These are phyloP conservation scores for Cucurbita moschata DNA, from an alignment of 306 rosid genomes.

Conservation along the genomic window DNA sequence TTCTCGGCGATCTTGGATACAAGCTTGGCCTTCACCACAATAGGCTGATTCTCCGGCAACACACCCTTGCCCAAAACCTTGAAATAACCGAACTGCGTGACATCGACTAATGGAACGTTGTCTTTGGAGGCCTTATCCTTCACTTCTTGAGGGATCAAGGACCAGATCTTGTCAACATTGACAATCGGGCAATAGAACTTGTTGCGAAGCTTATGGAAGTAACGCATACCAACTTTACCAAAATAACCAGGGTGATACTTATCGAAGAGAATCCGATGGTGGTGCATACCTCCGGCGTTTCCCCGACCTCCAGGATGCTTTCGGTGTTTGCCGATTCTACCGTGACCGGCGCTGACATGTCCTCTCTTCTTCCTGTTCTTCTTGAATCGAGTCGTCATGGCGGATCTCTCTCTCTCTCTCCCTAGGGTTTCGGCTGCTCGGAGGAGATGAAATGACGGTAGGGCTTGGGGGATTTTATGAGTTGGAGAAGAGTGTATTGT, in stretches of 20 bases:
- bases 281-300: conserved; percentile 95
- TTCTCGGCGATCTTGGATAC: conserved; percentile 66
- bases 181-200: conserved; percentile 62
- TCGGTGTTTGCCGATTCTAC: conserved; percentile 71
- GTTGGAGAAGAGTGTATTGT: neutral
- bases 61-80: conserved; percentile 72
- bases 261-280: conserved; percentile 84
- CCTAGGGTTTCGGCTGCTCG: conserved; percentile 25
- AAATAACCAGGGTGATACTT: conserved; percentile 82
- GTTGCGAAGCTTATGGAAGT: conserved; percentile 77
- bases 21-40: conserved; percentile 75
- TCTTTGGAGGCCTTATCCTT: conserved; percentile 63
- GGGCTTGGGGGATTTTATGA: conserved; percentile 18
- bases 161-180: conserved; percentile 71
- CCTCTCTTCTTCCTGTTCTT: conserved; percentile 95
- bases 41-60: conserved; percentile 39
- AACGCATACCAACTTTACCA: conserved; percentile 83
- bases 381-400: conserved; percentile 75
- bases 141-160: conserved; percentile 48
- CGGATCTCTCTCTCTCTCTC: neutral
- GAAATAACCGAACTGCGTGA: conserved; percentile 48
- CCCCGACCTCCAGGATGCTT: conserved; percentile 90
- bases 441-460: neutral
- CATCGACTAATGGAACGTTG: conserved; percentile 47
- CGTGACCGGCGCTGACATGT: conserved; percentile 83